Evolutionary conservation across 495 filamentous ascomycete genomes (phyloP).

Genomic region (Penicillium paradoxum): DNA sequence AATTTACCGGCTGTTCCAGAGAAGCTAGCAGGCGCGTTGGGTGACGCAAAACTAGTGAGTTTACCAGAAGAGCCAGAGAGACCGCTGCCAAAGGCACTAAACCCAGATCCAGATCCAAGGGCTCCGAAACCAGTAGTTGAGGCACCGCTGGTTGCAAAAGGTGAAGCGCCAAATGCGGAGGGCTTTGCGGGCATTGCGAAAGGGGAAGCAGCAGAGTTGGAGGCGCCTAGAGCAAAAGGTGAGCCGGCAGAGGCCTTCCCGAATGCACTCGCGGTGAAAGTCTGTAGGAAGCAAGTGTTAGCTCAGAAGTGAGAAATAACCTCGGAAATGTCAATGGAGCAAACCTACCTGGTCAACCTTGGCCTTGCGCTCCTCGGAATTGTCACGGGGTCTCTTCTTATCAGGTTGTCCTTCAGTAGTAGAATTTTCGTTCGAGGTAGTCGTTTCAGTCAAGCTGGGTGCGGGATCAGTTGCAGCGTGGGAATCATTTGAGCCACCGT

Average conservation of each 20-base stretch:
- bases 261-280: conserved; percentile 46
- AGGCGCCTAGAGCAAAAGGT: conserved; percentile 43
- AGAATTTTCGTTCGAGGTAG: neutral
- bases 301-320: neutral
- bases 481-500: conserved; percentile 27
- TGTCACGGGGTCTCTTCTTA: conserved; percentile 45
- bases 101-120: conserved; percentile 34
- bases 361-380: conserved; percentile 32
- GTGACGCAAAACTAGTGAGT: conserved; percentile 65
- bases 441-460: neutral
- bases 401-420: conserved; percentile 34
- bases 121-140: conserved; percentile 38
- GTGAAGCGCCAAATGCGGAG: neutral
- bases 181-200: neutral
- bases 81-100: conserved; percentile 51
- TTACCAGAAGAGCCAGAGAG: conserved; percentile 47
- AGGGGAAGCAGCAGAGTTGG: conserved; percentile 18
- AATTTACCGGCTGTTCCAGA: conserved; percentile 49
- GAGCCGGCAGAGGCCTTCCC: conserved; percentile 48
- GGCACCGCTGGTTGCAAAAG: conserved; percentile 8
- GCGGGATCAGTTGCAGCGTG: neutral
- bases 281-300: conserved; percentile 23
- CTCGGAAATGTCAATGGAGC: neutral
- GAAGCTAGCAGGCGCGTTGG: conserved; percentile 41
- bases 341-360: conserved; percentile 13